A percentile compares a stretch with the other conserved stretches of the same genome.
Conservation (phyloP, 1,139 yeast species). For the Suhomyces atakaporum region DNA sequence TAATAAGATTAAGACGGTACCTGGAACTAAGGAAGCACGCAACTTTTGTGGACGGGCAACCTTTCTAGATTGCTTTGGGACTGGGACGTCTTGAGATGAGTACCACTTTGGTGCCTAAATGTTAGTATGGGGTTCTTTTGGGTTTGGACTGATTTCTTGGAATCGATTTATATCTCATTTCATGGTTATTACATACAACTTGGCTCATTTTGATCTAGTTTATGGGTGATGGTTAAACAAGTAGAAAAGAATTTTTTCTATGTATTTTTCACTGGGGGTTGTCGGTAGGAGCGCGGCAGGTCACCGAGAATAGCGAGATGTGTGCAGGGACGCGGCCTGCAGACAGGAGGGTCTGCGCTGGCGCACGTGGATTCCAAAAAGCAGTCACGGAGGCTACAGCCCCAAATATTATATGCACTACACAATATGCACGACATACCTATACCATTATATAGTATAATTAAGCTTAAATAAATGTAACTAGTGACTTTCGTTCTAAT, state of each 20-base stretch:
- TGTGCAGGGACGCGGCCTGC: constrained; percentile 9
- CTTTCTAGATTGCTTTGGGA: constrained; percentile 87
- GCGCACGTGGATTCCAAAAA: constrained; percentile 9
- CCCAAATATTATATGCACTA: too few species aligned
- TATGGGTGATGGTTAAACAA: constrained; percentile 25
- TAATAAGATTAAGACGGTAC: constrained; percentile 95
- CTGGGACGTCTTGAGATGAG: constrained; percentile 92
- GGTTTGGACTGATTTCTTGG: too few species aligned
- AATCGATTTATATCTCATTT: not conserved
- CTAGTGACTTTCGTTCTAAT: not conserved
- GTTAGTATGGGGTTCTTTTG: too few species aligned
- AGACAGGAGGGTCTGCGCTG: not conserved
- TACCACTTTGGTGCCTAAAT: constrained; percentile 88
- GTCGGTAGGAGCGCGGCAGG: constrained; percentile 11
- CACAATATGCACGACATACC: too few species aligned
- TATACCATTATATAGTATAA: too few species aligned
- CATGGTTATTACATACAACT: constrained; percentile 28
- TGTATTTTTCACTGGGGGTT: constrained; percentile 16
- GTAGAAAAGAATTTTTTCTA: constrained; percentile 21
- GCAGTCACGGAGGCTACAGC: constrained; percentile 10
- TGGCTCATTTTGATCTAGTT: constrained; percentile 36
- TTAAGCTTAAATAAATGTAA: not conserved
- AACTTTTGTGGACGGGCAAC: constrained; percentile 92
- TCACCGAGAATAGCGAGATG: constrained; percentile 6
- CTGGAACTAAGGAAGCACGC: constrained; percentile 97